These are phyloP conservation scores for Globisporangium cystogenes DNA, from an alignment of 352 stramenopile species.

Conservation along the genomic window DNA sequence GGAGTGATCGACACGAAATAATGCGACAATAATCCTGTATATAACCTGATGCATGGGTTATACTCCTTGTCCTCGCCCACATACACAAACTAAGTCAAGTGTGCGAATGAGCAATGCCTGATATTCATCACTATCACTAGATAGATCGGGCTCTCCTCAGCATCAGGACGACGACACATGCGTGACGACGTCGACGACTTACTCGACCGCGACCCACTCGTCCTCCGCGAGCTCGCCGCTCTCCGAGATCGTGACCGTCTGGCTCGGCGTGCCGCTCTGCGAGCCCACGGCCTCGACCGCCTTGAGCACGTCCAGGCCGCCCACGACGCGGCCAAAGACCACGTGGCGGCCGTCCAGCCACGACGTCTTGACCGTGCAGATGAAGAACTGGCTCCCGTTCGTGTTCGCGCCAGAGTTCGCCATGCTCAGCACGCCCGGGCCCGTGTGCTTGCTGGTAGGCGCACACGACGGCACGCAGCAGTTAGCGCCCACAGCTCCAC, in stretches of 20 bases:
- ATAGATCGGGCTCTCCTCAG: too few relatives aligned
- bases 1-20: too few relatives aligned
- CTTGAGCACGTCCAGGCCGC: slow-evolving; percentile 96
- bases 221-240: slow-evolving; percentile 87
- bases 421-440: slow-evolving; percentile 73
- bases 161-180: too few relatives aligned
- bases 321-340: slow-evolving; percentile 94
- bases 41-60: too few relatives aligned
- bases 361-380: slow-evolving; percentile 90
- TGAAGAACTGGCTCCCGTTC: slow-evolving; percentile 99
- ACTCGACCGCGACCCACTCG: slow-evolving; percentile 45
- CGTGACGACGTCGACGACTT: too few relatives aligned
- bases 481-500: too few relatives aligned
- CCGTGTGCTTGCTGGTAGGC: slow-evolving; percentile 51
- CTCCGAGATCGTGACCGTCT: slow-evolving; percentile 91
- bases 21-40: background rate
- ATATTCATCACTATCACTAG: too few relatives aligned
- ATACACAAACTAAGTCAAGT: background rate
- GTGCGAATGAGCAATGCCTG: too few relatives aligned
- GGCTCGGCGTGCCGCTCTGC: slow-evolving; percentile 80
- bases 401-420: slow-evolving; percentile 82
- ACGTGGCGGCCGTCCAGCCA: slow-evolving; percentile 87
- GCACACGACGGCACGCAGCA: background rate
- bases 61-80: background rate
- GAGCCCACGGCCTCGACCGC: slow-evolving; percentile 94